A percentile compares a stretch with the other conserved stretches of the same genome.
These are phyloP conservation scores for Zygosaccharomyces pseudorouxii DNA, from an alignment of 805 yeast species.

Conservation along the genomic window DNA sequence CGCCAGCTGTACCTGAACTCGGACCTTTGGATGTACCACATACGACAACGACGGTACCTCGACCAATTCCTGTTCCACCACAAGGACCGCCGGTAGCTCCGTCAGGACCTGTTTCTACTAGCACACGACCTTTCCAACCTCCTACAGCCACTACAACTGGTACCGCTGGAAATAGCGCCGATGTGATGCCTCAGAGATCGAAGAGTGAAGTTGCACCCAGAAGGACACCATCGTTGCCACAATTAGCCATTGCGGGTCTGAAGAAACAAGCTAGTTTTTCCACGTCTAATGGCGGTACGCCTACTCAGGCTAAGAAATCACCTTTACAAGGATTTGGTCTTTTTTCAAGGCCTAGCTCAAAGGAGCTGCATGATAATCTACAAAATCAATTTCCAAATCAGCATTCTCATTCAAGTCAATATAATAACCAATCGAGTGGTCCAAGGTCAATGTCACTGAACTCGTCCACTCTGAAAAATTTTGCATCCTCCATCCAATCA, in stretches of 20 bases:
- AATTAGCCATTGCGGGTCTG: conserved; percentile 25
- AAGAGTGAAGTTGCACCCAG: conserved; percentile 22
- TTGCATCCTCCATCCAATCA: conserved; percentile 34
- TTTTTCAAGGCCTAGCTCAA: conserved; percentile 30
- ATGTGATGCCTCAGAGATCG: conserved; percentile 10
- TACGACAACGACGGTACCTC: not conserved
- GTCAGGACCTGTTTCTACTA: not conserved
- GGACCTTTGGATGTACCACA: not conserved
- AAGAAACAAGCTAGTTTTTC: conserved; percentile 27
- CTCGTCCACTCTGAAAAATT: conserved; percentile 32
- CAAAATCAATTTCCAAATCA: conserved; percentile 20
- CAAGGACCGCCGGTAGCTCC: not conserved
- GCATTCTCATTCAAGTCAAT: conserved; percentile 13
- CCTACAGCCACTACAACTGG: not conserved
- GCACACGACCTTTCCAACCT: not conserved
- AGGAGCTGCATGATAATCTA: conserved; percentile 22
- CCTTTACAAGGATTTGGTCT: conserved; percentile 34
- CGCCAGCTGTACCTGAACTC: not conserved
- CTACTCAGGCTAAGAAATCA: conserved; percentile 27
- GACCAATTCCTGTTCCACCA: not conserved
- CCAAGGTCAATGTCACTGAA: conserved; percentile 36
- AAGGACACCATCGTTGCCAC: conserved; percentile 31
- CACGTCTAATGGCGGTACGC: conserved; percentile 16
- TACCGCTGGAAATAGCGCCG: not conserved
- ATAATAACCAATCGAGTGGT: conserved; percentile 10